Evolutionary conservation across 805 yeast species (phyloP), one percentile per base, ranked within the genome.

Genomic region (Suhomyces prunicola): DNA sequence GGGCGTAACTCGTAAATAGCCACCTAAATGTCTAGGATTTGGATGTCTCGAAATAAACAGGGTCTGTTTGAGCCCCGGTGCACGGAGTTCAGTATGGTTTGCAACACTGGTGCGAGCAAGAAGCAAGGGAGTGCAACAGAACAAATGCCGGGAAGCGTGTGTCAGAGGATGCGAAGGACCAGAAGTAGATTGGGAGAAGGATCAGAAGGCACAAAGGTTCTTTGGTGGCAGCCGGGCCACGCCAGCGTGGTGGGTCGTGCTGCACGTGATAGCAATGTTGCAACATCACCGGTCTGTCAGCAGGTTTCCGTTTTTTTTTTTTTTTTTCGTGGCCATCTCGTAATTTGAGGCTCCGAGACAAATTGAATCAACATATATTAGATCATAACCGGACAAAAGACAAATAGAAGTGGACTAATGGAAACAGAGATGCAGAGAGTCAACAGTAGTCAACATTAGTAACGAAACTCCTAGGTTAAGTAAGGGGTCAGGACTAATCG

Each of bases 341-440:
- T 31, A 31, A 31, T 31, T 12, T 31, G 15, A 13, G 36, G 36
- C 36, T 31, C 15, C 36, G 15, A 31, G 36, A 31, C 36, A 31
- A 31, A 31, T 31, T 6, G 36, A 33, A 33, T 33, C 36, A 47
- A 47, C 49, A 35, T 47, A 19, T 47, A 47, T 47, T 47, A 47
- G 24, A 36, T 15, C 49, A 46, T 35, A 46, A 47, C 49, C 49
- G 42, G 42, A 39, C 24, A 39, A 39, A 36, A 36, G 35, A 31
- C 35, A 31, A 29, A 23, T 35, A 29, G 48, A 24, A 46, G 26
- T 17, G 31, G 31, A 46, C 40, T 19, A 44, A 39, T 35, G 17
- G 19, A 35, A 35, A 35, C 7, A 39, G 42, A 39, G 42, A 39
- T 39, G 42, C 42, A 39, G 42, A 39, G 22, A n/a, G 15, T 35